A percentile compares a stretch with the other conserved stretches of the same genome.
Conservation (phyloP, 331 rosid genomes). For the Prunus yedoensis region DNA sequence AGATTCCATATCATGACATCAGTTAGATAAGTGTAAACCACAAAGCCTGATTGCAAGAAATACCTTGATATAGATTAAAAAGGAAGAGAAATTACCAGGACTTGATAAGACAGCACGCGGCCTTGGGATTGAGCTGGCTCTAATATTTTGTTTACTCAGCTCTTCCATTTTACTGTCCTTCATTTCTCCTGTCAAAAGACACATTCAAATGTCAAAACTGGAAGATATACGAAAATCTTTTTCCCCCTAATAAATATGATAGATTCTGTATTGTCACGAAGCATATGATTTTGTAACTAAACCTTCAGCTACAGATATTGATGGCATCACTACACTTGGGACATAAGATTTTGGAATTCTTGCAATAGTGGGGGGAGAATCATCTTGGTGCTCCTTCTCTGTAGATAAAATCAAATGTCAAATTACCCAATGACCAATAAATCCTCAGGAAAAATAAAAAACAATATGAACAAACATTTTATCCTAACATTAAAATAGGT, state of each 20-base stretch:
- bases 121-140: conserved; percentile 60
- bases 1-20: background rate
- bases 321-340: conserved; percentile 38
- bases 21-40: background rate
- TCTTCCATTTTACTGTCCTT: conserved; percentile 41
- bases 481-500: background rate
- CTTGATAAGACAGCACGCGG: conserved; percentile 94
- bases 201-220: conserved; percentile 29
- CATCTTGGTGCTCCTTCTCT: conserved; percentile 46
- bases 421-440: background rate
- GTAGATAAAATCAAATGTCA: conserved; percentile 20
- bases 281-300: conserved; percentile 8
- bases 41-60: background rate
- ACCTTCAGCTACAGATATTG: conserved; percentile 45
- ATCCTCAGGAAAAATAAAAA: background rate
- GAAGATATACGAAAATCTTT: background rate
- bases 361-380: conserved; percentile 38
- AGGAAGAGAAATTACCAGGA: conserved; percentile 51
- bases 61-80: background rate
- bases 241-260: background rate
- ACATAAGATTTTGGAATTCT: conserved; percentile 46
- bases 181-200: conserved; percentile 35
- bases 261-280: background rate
- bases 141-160: conserved; percentile 37
- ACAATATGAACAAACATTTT: background rate